Conservation (phyloP, 1,284 basidiomycete genomes). For the Amylostereum chailletii region DNA sequence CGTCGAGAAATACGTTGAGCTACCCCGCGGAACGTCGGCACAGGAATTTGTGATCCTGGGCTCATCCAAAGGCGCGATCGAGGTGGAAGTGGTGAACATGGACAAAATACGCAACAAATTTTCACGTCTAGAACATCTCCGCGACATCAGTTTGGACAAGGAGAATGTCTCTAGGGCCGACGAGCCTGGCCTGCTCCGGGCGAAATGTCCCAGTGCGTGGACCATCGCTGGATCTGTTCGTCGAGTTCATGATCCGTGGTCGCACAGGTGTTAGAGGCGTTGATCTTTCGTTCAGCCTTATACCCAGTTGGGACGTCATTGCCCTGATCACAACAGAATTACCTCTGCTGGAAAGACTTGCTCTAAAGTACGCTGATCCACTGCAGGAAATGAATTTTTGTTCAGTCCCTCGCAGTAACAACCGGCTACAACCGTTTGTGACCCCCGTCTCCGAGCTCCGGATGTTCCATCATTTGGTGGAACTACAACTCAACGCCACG, state of each 20-base stretch:
- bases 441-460: constrained; percentile 20
- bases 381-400: constrained; percentile 9
- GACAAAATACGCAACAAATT: constrained; percentile 72
- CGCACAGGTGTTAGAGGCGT: constrained; percentile 65
- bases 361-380: constrained; percentile 55
- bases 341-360: constrained; percentile 53
- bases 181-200: constrained; percentile 41
- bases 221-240: background rate
- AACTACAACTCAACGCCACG: constrained; percentile 74
- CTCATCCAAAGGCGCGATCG: constrained; percentile 74
- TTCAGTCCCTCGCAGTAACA: constrained; percentile 38
- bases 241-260: background rate
- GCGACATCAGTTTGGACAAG: constrained; percentile 73
- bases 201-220: constrained; percentile 63
- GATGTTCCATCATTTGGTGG: constrained; percentile 50
- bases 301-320: constrained; percentile 68
- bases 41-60: constrained; percentile 66
- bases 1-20: constrained; percentile 66
- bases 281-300: constrained; percentile 75
- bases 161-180: constrained; percentile 54
- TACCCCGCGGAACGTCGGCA: constrained; percentile 37
- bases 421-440: constrained; percentile 37
- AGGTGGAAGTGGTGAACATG: constrained; percentile 81
- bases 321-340: constrained; percentile 60
- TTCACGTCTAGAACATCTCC: constrained; percentile 56